phyloP scores from a whole-genome alignment of 164 flowering plant species.

The Euptelea pleiosperma region DNA sequence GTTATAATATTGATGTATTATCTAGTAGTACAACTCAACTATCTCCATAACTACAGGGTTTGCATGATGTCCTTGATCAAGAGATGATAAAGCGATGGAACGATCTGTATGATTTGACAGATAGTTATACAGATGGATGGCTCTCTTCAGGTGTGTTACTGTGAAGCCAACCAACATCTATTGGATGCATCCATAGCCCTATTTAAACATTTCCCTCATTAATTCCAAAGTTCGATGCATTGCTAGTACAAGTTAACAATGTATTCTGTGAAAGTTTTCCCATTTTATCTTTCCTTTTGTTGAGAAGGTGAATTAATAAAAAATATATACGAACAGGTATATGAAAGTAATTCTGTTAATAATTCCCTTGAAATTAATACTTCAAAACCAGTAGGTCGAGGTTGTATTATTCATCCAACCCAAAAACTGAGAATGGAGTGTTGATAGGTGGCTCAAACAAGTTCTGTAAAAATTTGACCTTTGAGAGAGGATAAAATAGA shows the following conservation, averaged over 20 bases:
- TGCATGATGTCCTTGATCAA: slow-evolving; percentile 48
- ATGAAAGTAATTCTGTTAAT: too few relatives aligned
- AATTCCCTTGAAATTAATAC: not conserved
- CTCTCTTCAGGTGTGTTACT: slow-evolving; percentile 77
- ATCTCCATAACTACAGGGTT: slow-evolving; percentile 53
- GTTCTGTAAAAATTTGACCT: too few relatives aligned
- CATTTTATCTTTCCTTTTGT: too few relatives aligned
- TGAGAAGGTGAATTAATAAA: too few relatives aligned
- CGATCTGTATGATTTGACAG: slow-evolving; percentile 68
- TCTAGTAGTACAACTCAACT: not conserved
- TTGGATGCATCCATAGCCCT: not conserved
- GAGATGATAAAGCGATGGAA: slow-evolving; percentile 52
- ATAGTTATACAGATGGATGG: slow-evolving; percentile 85
- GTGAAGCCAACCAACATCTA: not conserved
- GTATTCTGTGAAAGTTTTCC: not conserved
- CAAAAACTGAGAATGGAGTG: not conserved
- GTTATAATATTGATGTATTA: not conserved
- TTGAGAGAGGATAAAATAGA: too few relatives aligned
- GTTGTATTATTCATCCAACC: not conserved
- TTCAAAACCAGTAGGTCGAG: not conserved
- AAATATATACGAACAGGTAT: too few relatives aligned
- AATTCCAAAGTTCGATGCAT: not conserved
- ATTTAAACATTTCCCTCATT: not conserved
- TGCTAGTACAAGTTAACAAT: not conserved
- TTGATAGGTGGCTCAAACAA: too few relatives aligned